Conservation (phyloP, 345 rosid species). For the Cochlearia excelsa region DNA sequence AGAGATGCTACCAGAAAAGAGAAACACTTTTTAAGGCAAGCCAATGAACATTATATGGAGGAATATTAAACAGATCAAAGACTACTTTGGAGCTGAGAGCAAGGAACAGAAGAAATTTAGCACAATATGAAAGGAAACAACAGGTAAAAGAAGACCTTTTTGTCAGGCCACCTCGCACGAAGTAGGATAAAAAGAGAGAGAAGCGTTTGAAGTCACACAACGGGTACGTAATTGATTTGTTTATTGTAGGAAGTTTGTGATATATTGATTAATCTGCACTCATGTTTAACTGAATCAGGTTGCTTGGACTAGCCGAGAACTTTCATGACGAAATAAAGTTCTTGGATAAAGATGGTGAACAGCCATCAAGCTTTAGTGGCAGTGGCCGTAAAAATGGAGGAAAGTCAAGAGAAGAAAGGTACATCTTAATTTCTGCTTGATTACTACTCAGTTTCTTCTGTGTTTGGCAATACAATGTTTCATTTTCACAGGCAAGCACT, state of each 20-base stretch:
- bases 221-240: conserved; percentile 49
- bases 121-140: conserved; percentile 63
- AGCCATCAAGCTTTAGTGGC: conserved; percentile 8
- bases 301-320: conserved; percentile 64
- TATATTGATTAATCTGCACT: conserved; percentile 17
- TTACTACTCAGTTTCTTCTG: not conserved
- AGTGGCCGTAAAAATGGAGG: conserved; percentile 39
- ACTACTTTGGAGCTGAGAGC: conserved; percentile 63
- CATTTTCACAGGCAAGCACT: conserved; percentile 29
- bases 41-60: conserved; percentile 59
- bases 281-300: conserved; percentile 46
- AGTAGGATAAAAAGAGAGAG: conserved; percentile 63
- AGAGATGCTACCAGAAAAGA: conserved; percentile 66
- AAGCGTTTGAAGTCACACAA: conserved; percentile 72
- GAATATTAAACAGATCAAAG: conserved; percentile 56
- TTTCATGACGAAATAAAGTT: conserved; percentile 68
- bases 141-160: conserved; percentile 76
- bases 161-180: conserved; percentile 65
- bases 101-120: conserved; percentile 57
- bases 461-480: conserved; percentile 21
- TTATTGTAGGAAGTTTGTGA: conserved; percentile 1
- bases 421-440: not conserved
- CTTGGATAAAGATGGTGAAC: conserved; percentile 44
- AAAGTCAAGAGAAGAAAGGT: conserved; percentile 71
- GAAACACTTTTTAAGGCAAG: conserved; percentile 52